Base-by-base conservation (phyloP, 148 eudicot species). In the Simmondsia chinensis region DNA sequence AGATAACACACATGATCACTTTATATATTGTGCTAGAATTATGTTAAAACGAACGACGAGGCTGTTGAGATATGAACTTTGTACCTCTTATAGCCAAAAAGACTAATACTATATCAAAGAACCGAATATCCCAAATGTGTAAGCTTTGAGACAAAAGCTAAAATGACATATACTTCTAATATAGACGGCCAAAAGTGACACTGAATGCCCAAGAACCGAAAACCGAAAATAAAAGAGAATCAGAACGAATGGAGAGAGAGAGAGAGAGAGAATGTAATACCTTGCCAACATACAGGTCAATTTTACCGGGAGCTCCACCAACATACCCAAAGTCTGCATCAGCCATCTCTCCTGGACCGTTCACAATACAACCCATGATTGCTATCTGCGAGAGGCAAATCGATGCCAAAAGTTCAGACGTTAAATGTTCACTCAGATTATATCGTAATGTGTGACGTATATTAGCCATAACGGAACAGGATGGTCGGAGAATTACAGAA, bases 291-390 rank as follows among this genome's bases (percentile, higher is more conserved):
- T 85, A 91, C 26, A 91, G 82, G 55, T 91, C 99, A 51, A 91
- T 91, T 73, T 91, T 91, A 48, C 99, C 99, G 30, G 99, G 99
- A 57, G 95, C 84, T 45, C 99, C 99, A 43, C 95, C 99, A 29
- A 91, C 99, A 29, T 91, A 91, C 29, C 99, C 99, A 39, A 91
- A 91, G 76, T 91, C 95, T 43, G 99, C 99, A 79, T 91, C 99
- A 41, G 95, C 99, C 99, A 91, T 91, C 70, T 91, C 99, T 52
- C 99, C 99, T 6, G 95, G 99, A 47, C 99, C 99, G 57, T 91
- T 91, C 32, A 91, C 99, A 63, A 91, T 91, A 78, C 99, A 91
- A 45, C 99, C 99, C 99, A 91, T 91, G 63, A 91, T 91, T 20
- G 99, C 99, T 62, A 91, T 91, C 99, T 91, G 79, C 43, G 26